Evolutionary conservation across 495 filamentous ascomycete species (phyloP).

Genomic region (Penicillium daleae): DNA sequence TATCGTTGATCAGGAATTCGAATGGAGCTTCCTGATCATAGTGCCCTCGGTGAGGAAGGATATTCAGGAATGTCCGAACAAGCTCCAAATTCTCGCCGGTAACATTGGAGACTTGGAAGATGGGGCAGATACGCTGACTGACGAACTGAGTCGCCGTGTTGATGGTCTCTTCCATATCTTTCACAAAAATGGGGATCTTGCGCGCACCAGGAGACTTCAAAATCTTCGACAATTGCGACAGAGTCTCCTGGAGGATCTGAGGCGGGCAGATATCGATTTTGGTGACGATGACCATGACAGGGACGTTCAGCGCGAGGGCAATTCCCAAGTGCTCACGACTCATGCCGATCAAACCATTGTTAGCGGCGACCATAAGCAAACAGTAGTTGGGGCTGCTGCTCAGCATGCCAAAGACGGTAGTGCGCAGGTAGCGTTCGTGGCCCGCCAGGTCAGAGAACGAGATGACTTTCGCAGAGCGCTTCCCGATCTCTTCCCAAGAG

Average conservation of each 20-base stretch:
- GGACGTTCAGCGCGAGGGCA: constrained; percentile 91
- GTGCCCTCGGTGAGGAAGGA: constrained; percentile 91
- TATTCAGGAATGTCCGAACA: constrained; percentile 91
- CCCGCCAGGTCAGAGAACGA: constrained; percentile 95
- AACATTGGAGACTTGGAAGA: constrained; percentile 98
- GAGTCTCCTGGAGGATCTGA: constrained; percentile 90
- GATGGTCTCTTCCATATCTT: constrained; percentile 86
- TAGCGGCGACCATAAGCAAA: constrained; percentile 96
- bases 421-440: constrained; percentile 93
- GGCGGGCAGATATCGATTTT: constrained; percentile 99
- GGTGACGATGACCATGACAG: constrained; percentile 96
- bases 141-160: constrained; percentile 97
- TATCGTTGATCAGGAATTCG: constrained; percentile 96
- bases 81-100: constrained; percentile 82
- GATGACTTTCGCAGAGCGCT: constrained; percentile 92
- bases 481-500: constrained; percentile 98
- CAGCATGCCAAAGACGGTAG: constrained; percentile 93
- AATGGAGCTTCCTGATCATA: constrained; percentile 88
- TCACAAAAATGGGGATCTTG: constrained; percentile 98
- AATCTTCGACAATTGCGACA: constrained; percentile 88
- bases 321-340: constrained; percentile 97
- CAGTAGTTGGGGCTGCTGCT: constrained; percentile 98
- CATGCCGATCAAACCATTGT: constrained; percentile 97
- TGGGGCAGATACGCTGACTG: constrained; percentile 90
- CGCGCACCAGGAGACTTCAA: constrained; percentile 90